phyloP scores from a whole-genome alignment of 2,329 filamentous ascomycete genomes.

The Cladosporium sp. region DNA sequence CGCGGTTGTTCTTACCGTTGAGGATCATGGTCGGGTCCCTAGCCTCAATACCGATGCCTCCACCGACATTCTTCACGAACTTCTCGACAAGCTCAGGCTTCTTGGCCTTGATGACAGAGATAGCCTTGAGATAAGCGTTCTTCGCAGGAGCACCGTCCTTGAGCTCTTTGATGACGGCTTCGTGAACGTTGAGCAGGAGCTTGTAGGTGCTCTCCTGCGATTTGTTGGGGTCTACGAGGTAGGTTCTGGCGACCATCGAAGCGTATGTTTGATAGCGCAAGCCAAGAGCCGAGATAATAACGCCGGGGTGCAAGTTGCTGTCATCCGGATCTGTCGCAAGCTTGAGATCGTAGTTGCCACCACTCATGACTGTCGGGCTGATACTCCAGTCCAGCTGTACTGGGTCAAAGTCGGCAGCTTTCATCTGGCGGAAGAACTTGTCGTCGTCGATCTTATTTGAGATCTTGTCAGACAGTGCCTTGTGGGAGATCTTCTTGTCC shows the following conservation, averaged over 20 bases:
- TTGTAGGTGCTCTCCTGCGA: slow-evolving; percentile 94
- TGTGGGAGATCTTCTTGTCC: slow-evolving; percentile 96
- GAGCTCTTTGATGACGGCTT: slow-evolving; percentile 84
- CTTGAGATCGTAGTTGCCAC: slow-evolving; percentile 89
- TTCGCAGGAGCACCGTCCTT: slow-evolving; percentile 81
- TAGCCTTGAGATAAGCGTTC: slow-evolving; percentile 86
- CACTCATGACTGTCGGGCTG: slow-evolving; percentile 87
- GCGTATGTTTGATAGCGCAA: slow-evolving; percentile 95
- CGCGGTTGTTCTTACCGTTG: slow-evolving; percentile 79
- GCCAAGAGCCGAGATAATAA: slow-evolving; percentile 89
- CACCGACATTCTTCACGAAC: slow-evolving; percentile 88
- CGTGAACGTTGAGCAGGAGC: slow-evolving; percentile 77
- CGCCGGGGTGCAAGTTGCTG: slow-evolving; percentile 78
- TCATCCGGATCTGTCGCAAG: slow-evolving; percentile 71
- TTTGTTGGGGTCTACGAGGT: slow-evolving; percentile 95
- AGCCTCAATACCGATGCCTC: slow-evolving; percentile 88
- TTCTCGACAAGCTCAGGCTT: slow-evolving; percentile 95
- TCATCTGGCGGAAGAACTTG: slow-evolving; percentile 87
- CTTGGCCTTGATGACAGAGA: slow-evolving; percentile 76
- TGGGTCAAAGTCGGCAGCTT: slow-evolving; percentile 80
- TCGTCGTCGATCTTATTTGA: slow-evolving; percentile 86
- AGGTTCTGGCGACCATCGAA: slow-evolving; percentile 87
- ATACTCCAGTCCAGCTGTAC: slow-evolving; percentile 92
- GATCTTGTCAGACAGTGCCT: slow-evolving; percentile 77
- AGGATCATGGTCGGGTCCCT: slow-evolving; percentile 78